Conservation (phyloP, 2,329 filamentous ascomycete genomes). For the Colletotrichum tropicale region DNA sequence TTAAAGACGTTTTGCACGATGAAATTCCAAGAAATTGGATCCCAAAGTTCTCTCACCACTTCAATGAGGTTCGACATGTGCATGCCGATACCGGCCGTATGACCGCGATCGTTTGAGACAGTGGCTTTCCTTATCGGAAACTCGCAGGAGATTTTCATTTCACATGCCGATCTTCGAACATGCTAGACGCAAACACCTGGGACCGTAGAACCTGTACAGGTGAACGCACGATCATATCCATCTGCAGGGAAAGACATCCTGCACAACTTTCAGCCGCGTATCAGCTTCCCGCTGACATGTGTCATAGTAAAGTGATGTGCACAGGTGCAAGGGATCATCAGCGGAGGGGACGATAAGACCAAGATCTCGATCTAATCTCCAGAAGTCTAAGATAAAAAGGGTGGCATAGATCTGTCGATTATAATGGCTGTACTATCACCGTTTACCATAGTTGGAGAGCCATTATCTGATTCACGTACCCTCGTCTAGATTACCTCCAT, state of each 20-base stretch:
- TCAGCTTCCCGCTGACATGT: no score
- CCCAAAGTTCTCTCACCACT: background rate
- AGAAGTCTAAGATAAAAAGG: background rate
- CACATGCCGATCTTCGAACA: background rate
- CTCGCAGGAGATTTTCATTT: background rate
- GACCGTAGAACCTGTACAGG: background rate
- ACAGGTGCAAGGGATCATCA: background rate
- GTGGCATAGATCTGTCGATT: background rate
- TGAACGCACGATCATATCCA: background rate
- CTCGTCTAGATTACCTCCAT: background rate
- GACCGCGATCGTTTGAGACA: background rate
- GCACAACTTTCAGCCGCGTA: background rate
- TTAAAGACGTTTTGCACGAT: background rate
- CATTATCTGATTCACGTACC: background rate
- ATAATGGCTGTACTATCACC: background rate
- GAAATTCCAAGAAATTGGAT: background rate
- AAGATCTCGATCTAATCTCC: background rate
- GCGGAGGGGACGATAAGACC: background rate
- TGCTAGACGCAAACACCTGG: background rate
- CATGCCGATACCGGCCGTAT: background rate
- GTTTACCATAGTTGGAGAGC: accelerated
- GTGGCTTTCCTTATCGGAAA: background rate
- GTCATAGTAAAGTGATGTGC: no score
- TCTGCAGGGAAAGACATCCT: background rate
- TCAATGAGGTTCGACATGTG: background rate